Conservation (phyloP, 2,329 filamentous ascomycete genomes). For the Ilyonectria sp. region DNA sequence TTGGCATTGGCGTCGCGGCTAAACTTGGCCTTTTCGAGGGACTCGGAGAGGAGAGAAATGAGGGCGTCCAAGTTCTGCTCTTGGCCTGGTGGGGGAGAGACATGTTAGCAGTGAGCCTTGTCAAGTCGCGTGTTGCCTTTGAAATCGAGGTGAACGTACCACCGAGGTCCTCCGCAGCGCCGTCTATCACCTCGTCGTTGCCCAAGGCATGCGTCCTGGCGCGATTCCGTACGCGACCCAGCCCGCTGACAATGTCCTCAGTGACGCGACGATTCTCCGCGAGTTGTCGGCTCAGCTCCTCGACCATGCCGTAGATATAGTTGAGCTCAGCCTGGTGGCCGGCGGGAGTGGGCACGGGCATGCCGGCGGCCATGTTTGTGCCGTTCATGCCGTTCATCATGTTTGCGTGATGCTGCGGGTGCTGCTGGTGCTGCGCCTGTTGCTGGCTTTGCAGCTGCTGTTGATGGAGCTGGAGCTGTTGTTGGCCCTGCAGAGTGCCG, state of each 20-base stretch:
- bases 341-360: conserved; percentile 73
- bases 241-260: conserved; percentile 75
- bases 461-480: conserved; percentile 37
- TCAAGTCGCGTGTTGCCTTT: not conserved
- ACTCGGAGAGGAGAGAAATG: conserved; percentile 73
- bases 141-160: conserved; percentile 57
- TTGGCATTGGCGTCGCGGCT: conserved; percentile 73
- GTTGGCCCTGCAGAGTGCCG: conserved; percentile 27
- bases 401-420: conserved; percentile 42
- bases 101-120: conserved; percentile 13
- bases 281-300: conserved; percentile 75
- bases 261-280: conserved; percentile 73
- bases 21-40: conserved; percentile 73
- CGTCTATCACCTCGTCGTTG: conserved; percentile 72
- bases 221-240: conserved; percentile 72
- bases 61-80: conserved; percentile 73
- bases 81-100: conserved; percentile 60
- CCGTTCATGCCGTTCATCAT: conserved; percentile 68
- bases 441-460: conserved; percentile 44
- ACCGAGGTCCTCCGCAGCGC: conserved; percentile 70
- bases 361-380: conserved; percentile 62
- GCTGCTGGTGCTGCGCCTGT: conserved; percentile 38
- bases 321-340: conserved; percentile 79
- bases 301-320: conserved; percentile 78
- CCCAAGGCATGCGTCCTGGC: conserved; percentile 66